Evolutionary conservation across 2,329 filamentous ascomycete genomes (phyloP).

Genomic region (Microcera coccophila): DNA sequence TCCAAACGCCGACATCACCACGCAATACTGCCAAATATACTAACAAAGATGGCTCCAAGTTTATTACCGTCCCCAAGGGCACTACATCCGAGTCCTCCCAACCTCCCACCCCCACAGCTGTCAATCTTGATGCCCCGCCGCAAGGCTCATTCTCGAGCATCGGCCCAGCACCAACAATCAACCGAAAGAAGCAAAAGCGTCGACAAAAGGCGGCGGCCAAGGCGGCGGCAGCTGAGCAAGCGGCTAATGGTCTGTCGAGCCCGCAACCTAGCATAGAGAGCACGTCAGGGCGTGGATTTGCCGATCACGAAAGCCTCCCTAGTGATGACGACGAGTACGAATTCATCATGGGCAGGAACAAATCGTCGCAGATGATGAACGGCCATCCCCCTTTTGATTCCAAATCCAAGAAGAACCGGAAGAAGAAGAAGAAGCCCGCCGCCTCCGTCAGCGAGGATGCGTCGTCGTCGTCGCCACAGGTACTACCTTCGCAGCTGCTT

Average conservation of each 20-base stretch:
- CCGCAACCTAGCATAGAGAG: slow-evolving; percentile 28
- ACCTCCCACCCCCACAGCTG: slow-evolving; percentile 47
- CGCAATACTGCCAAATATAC: slow-evolving; percentile 58
- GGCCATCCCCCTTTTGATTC: slow-evolving; percentile 26
- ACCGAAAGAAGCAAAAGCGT: slow-evolving; percentile 94
- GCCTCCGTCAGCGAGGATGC: slow-evolving; percentile 18
- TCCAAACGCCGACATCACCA: slow-evolving; percentile 49
- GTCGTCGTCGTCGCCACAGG: slow-evolving; percentile 9
- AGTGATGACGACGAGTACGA: slow-evolving; percentile 54
- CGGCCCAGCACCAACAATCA: slow-evolving; percentile 53
- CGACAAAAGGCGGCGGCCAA: slow-evolving; percentile 79
- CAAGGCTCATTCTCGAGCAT: slow-evolving; percentile 28
- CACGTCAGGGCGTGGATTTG: slow-evolving; percentile 22
- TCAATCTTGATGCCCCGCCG: slow-evolving; percentile 35
- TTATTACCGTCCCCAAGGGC: slow-evolving; percentile 61
- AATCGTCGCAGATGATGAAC: slow-evolving; percentile 29
- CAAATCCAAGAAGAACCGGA: slow-evolving; percentile 60
- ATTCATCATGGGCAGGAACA: slow-evolving; percentile 34
- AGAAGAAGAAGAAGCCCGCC: slow-evolving; percentile 62
- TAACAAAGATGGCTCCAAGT: slow-evolving; percentile 67
- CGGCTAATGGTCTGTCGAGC: slow-evolving; percentile 40
- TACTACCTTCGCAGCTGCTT: slow-evolving; percentile 14
- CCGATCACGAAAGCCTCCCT: slow-evolving; percentile 49
- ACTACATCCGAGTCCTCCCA: slow-evolving; percentile 51
- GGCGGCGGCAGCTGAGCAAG: slow-evolving; percentile 49